A percentile compares a stretch with the other conserved stretches of the same genome.
Evolutionary conservation across 2,329 filamentous ascomycete species (phyloP).

Genomic region (Botrytis galanthina): DNA sequence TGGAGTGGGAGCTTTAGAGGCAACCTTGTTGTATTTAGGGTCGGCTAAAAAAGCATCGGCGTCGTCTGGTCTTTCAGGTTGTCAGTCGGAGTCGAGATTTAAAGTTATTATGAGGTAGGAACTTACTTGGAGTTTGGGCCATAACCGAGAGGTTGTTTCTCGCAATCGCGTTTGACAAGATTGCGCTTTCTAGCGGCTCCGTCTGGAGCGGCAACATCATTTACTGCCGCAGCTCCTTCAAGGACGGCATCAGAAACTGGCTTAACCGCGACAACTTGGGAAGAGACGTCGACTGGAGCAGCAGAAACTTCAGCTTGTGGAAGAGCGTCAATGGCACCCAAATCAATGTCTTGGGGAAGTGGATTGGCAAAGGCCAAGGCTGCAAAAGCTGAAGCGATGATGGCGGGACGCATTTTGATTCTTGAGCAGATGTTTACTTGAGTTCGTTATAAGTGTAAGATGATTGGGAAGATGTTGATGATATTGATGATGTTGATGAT

Average conservation of each 20-base stretch:
- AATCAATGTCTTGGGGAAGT: conserved; percentile 41
- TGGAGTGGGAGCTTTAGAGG: conserved; percentile 28
- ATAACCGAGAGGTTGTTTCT: not conserved
- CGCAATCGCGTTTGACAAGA: not conserved
- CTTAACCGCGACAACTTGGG: not conserved
- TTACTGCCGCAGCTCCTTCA: not conserved
- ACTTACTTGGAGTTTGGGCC: conserved; percentile 7
- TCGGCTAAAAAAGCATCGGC: conserved; percentile 4
- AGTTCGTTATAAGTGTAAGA: not conserved
- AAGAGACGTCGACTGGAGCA: conserved; percentile 31
- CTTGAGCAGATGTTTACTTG: not conserved
- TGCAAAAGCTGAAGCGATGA: conserved; percentile 28
- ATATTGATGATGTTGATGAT: not conserved
- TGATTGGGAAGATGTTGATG: not conserved
- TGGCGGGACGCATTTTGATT: conserved; percentile 26
- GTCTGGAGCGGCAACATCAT: not conserved
- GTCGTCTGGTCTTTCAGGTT: not conserved
- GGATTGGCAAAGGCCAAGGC: conserved; percentile 31
- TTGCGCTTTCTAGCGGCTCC: not conserved
- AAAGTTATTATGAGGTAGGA: rapidly evolving
- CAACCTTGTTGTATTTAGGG: not conserved
- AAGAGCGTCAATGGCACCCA: conserved; percentile 38
- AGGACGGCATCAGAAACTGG: not conserved
- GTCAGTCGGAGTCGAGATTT: not conserved
- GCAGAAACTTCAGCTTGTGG: conserved; percentile 37